Base-by-base conservation (phyloP, 2,329 filamentous ascomycete species). In the Penicillium sp. region DNA sequence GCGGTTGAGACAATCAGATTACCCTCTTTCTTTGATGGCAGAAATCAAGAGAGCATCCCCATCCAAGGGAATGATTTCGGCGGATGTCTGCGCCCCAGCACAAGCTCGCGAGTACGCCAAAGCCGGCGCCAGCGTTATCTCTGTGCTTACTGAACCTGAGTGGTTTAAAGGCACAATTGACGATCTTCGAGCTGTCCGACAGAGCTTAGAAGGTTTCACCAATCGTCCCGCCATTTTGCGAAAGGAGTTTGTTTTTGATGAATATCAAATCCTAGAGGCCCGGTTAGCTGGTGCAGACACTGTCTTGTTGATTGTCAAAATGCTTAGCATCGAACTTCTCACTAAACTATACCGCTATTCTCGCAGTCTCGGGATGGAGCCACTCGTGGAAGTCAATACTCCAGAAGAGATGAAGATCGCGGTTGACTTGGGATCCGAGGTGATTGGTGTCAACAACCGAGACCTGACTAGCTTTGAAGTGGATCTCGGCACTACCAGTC, bases 151-250 rank as follows among this genome's bases (percentile, higher is more conserved):
- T 0, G 92, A 98, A 66, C 92, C 93, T 0, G 85, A 96, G 59
- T 98, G 92, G 92, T 98, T 98, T 73, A 96, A 95, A 68, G 92
- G 92, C 32, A 94, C 84, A 64, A 89, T 98, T 44, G 90, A 98
- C 41, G 92, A 98, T 60, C 70, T 98, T 37, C 79, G 85, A 43
- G 80, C 83, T 22, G 92, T 96, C 18, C 80, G 92, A 30, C 85
- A 90, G 63, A 88, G 85, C 32, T 70, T 98, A n/a, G 79, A 88
- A 53, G 83, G 84, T 9, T 88, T 98, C 82, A 82, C 86, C 1
- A 93, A 95, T 60, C 77, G 92, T 35, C 93, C 92, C 2, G 93
- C 90, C 2, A 77, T 98, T 9, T 70, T 98, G 18, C 81, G 93
- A 15, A 98, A 98, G 61, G 92, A 98, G 54, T 98, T 98, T 56